Percentiles rank a stretch among this genome's conserved stretches.
Evolutionary conservation across 257 asterid genomes (phyloP).

Genomic region (Marsdenia floribunda): DNA sequence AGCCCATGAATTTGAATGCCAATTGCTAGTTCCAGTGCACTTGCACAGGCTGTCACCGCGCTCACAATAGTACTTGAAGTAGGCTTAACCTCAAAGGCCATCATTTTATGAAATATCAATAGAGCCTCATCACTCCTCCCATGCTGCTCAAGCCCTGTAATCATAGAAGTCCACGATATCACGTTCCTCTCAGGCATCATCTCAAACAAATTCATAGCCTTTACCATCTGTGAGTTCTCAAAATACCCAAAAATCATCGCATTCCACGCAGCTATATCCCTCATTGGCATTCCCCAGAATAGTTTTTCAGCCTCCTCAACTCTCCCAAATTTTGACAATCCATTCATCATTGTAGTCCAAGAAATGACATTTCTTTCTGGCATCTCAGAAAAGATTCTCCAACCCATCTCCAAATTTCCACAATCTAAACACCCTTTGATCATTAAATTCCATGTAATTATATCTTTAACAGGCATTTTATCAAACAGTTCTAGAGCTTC

Average conservation of each 20-base stretch:
- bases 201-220: conserved; percentile 50
- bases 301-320: conserved; percentile 57
- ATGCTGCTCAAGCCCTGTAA: conserved; percentile 67
- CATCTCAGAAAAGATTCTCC: conserved; percentile 63
- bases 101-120: conserved; percentile 44
- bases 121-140: conserved; percentile 68
- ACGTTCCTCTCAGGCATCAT: conserved; percentile 58
- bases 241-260: conserved; percentile 73
- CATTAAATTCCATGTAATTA: conserved; percentile 69
- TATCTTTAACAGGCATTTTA: conserved; percentile 59
- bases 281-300: conserved; percentile 61
- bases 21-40: conserved; percentile 23
- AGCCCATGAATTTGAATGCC: conserved; percentile 67
- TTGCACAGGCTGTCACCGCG: conserved; percentile 67
- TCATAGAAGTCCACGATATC: conserved; percentile 79
- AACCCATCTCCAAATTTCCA: conserved; percentile 49
- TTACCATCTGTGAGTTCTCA: conserved; percentile 48
- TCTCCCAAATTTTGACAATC: conserved; percentile 51
- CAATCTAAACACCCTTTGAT: conserved; percentile 68
- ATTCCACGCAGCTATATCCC: conserved; percentile 78
- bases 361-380: conserved; percentile 64
- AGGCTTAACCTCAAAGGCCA: conserved; percentile 43
- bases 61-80: conserved; percentile 58
- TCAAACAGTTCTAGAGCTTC: conserved; percentile 75
- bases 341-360: conserved; percentile 72